Evolutionary conservation across 305 asterid genomes (phyloP).

Genomic region (Fraxinus floribunda): DNA sequence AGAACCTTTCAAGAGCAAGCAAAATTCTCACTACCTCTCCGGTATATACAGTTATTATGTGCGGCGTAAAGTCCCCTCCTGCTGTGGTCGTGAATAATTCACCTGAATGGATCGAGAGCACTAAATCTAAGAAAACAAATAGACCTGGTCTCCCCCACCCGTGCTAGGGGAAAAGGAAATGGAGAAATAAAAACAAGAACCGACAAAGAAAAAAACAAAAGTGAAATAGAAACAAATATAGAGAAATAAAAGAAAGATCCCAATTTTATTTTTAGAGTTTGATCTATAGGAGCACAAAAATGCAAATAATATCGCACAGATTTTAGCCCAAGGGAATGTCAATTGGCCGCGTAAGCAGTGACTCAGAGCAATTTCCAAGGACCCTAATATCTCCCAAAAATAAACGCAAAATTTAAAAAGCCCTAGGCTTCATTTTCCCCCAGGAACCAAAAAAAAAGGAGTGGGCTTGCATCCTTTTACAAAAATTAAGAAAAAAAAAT

Average conservation of each 20-base stretch:
- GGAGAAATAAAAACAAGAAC: background rate
- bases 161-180: background rate
- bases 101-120: conserved; percentile 43
- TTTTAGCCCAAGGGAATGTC: background rate
- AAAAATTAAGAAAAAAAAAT: background rate
- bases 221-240: background rate
- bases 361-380: background rate
- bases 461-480: background rate
- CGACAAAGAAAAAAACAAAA: background rate
- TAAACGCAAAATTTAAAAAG: background rate
- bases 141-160: background rate
- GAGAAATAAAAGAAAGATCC: background rate
- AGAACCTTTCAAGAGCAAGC: background rate
- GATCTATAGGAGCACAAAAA: background rate
- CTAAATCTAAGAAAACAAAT: background rate
- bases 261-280: background rate
- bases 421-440: background rate
- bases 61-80: conserved; percentile 89
- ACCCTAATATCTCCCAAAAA: background rate
- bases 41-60: conserved; percentile 72
- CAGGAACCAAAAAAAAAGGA: background rate
- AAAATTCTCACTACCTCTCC: conserved; percentile 68
- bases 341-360: background rate
- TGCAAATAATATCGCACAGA: background rate
- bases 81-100: conserved; percentile 84